Base-by-base conservation (phyloP, 257 asterid genomes). In the Fraxinus cuspidata region DNA sequence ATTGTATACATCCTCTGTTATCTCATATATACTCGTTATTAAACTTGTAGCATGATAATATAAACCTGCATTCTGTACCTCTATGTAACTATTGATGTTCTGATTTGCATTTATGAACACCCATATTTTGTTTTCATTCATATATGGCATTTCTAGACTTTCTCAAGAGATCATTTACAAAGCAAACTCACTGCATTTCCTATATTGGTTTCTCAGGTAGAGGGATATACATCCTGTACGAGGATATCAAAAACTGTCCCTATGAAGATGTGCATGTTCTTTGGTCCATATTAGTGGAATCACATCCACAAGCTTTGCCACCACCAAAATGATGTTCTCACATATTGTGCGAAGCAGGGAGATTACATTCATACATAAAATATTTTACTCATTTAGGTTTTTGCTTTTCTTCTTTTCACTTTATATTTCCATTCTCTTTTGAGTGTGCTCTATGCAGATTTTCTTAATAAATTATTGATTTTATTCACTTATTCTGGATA, bases 241-340 rank as follows among this genome's bases (percentile, higher is more conserved):
- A 94, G 86, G 98, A 94, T 91, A 97, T 94, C 65, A 92, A 91
- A 85, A 90, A 97, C 4, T 94, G 98, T 85, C 97, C 92, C 15
- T 94, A 85, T 42, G 98, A 94, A 86, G 98, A 94, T 29, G 98
- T 94, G 66, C 97, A 94, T 77, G 93, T 94, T 16, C 91, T 94
- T 37, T 94, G 98, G 98, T 91, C 98, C 25, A 92, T 94, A 81
- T 73, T 94, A 81, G 96, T 94, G 80, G 96, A 94, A 82, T 88
- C 97, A n/a, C 94, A 92, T 73, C 91, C 87, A 29, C 94, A 82
- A 21, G 84, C 95, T 16, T 80, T 85, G 84, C 93, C 92, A 15
- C 88, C 88, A 35, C 84, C 91, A 19, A 86, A 82, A 78, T 88
- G 89, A 89, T 69, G 66, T 60, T 44, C 79, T 81, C 85, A 49